These are phyloP conservation scores for Phlebopus sp. DNA, from an alignment of 1,284 basidiomycete genomes.

Conservation along the genomic window DNA sequence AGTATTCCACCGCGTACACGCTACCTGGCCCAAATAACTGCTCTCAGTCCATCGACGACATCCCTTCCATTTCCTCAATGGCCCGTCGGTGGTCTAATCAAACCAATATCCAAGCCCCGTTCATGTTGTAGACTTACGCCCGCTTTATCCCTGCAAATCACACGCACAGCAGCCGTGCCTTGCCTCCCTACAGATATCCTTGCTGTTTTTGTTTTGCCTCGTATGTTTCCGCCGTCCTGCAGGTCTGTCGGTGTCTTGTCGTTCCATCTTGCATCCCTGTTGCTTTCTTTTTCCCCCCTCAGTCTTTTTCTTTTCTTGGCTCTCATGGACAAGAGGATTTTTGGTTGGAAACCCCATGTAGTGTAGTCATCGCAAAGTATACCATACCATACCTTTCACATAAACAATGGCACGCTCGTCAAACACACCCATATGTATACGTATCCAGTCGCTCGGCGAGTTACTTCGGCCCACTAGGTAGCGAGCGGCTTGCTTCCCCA, in stretches of 20 bases:
- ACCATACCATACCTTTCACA: not conserved
- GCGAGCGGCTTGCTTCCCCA: too few relatives aligned
- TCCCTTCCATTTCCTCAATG: slow-evolving; percentile 34
- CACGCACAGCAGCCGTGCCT: slow-evolving; percentile 9
- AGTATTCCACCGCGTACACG: slow-evolving; percentile 27
- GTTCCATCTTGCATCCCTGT: not conserved
- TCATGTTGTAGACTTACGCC: slow-evolving; percentile 33
- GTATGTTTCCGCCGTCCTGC: not conserved
- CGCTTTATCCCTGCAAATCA: slow-evolving; percentile 4
- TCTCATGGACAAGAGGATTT: slow-evolving; percentile 26
- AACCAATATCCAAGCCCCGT: slow-evolving; percentile 30
- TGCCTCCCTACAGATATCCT: not conserved
- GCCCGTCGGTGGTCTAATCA: slow-evolving; percentile 31
- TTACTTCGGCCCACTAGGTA: too few relatives aligned
- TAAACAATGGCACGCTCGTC: too few relatives aligned
- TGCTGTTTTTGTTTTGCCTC: not conserved
- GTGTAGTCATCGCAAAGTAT: slow-evolving; percentile 23
- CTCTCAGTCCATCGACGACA: slow-evolving; percentile 30
- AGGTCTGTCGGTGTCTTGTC: not conserved
- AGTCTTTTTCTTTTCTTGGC: not conserved
- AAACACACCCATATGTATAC: too few relatives aligned
- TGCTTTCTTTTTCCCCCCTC: not conserved
- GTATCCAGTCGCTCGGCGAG: too few relatives aligned
- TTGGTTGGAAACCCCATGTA: slow-evolving; percentile 32
- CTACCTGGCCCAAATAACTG: slow-evolving; percentile 27